These are phyloP conservation scores for Barbarea vulgaris DNA, from an alignment of 345 rosid genomes.

Conservation along the genomic window DNA sequence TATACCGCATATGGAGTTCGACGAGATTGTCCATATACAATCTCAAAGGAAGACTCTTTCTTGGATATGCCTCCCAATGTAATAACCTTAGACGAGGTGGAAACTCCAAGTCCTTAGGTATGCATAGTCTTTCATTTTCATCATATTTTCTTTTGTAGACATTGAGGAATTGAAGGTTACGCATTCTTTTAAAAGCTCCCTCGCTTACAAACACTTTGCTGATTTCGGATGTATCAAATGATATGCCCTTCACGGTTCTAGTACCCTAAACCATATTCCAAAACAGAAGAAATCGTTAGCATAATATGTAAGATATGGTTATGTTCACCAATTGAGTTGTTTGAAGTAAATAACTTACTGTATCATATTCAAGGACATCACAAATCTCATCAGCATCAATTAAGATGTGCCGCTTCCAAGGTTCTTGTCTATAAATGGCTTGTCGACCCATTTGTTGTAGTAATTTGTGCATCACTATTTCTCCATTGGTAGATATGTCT, in stretches of 20 bases:
- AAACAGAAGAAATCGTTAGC: not conserved
- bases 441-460: not conserved
- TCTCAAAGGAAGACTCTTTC: constrained; percentile 22
- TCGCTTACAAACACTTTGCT: not conserved
- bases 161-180: constrained; percentile 22
- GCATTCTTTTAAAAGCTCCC: constrained; percentile 22
- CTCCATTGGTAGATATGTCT: not conserved
- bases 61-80: constrained; percentile 28
- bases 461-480: constrained; percentile 1
- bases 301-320: not conserved
- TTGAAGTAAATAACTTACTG: not conserved
- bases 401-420: not conserved
- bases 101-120: not conserved
- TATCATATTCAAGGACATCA: not conserved
- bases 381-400: not conserved
- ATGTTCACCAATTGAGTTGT: no score
- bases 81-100: constrained; percentile 11
- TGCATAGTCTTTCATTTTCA: not conserved
- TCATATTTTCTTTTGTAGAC: not conserved
- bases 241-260: constrained; percentile 18
- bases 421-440: not conserved
- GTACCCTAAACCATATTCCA: constrained; percentile 27
- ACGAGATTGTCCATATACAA: constrained; percentile 13
- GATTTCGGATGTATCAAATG: constrained; percentile 3
- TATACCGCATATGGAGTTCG: not conserved